Evolutionary conservation across 345 rosid species (phyloP).

Genomic region (Pugionium dolabratum): DNA sequence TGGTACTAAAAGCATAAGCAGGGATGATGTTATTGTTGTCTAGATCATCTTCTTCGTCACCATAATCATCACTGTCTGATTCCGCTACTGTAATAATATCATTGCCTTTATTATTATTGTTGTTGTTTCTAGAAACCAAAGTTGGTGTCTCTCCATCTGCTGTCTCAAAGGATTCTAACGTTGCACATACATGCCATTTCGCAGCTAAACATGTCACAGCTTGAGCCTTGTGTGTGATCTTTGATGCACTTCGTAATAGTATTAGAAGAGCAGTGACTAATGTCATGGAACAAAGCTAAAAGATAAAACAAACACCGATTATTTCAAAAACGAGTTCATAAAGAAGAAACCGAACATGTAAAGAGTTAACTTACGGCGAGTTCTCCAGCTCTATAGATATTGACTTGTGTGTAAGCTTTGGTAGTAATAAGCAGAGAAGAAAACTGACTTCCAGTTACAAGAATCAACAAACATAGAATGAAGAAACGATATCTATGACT

Average conservation of each 20-base stretch:
- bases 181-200: conserved; percentile 92
- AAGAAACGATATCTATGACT: conserved; percentile 83
- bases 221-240: conserved; percentile 95
- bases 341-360: no score
- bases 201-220: conserved; percentile 83
- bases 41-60: conserved; percentile 83
- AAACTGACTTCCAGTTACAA: conserved; percentile 86
- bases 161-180: conserved; percentile 63
- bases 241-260: conserved; percentile 77
- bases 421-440: conserved; percentile 81
- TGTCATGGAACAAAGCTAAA: conserved; percentile 75
- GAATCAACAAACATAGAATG: conserved; percentile 57
- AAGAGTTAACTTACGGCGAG: conserved; percentile 58
- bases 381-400: conserved; percentile 78
- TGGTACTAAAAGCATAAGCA: conserved; percentile 65
- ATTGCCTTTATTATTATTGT: conserved; percentile 19
- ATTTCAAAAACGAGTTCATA: no score
- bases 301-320: neutral
- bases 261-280: conserved; percentile 68
- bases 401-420: conserved; percentile 49
- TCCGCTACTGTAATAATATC: conserved; percentile 39
- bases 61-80: conserved; percentile 52
- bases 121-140: conserved; percentile 26
- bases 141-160: conserved; percentile 76
- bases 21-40: conserved; percentile 69